Conservation (phyloP, 208 protist species). For the Leishmania turanica region DNA sequence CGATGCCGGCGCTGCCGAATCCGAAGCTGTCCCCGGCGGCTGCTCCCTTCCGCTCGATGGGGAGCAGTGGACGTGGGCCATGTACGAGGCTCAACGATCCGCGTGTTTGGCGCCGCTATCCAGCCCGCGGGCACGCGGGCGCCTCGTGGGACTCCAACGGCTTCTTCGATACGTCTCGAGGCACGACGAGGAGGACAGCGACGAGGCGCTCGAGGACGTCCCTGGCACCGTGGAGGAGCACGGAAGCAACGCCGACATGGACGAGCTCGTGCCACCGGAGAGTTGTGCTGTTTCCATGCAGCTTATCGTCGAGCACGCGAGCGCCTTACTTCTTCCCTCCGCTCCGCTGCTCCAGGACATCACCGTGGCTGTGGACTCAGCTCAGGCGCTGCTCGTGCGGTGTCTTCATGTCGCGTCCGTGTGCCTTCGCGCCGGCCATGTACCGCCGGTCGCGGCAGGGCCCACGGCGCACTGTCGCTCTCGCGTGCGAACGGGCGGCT, state of each 20-base stretch:
- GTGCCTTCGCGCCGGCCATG: slow-evolving; percentile 5
- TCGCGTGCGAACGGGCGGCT: background rate
- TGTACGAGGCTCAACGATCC: slow-evolving; percentile 5
- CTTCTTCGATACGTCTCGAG: slow-evolving; percentile 6
- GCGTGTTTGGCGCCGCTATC: background rate
- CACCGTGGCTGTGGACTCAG: slow-evolving; percentile 7
- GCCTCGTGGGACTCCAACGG: background rate
- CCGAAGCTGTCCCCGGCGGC: background rate
- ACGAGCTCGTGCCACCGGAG: background rate
- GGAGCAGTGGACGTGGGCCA: background rate
- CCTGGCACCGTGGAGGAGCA: background rate
- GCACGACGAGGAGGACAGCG: background rate
- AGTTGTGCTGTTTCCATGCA: background rate
- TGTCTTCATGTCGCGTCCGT: slow-evolving; percentile 10
- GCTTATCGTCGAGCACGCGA: background rate
- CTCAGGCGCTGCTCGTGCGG: slow-evolving; percentile 11
- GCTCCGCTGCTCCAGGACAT: slow-evolving; percentile 9
- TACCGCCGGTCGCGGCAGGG: background rate
- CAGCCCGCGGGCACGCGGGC: background rate
- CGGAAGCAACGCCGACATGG: background rate
- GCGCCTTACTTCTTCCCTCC: background rate
- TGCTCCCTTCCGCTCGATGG: background rate
- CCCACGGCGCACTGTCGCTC: background rate
- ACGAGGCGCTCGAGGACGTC: background rate
- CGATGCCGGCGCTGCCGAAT: background rate